phyloP scores from a whole-genome alignment of 768 basidiomycete species.

The Omphalotus guepiniiformis region DNA sequence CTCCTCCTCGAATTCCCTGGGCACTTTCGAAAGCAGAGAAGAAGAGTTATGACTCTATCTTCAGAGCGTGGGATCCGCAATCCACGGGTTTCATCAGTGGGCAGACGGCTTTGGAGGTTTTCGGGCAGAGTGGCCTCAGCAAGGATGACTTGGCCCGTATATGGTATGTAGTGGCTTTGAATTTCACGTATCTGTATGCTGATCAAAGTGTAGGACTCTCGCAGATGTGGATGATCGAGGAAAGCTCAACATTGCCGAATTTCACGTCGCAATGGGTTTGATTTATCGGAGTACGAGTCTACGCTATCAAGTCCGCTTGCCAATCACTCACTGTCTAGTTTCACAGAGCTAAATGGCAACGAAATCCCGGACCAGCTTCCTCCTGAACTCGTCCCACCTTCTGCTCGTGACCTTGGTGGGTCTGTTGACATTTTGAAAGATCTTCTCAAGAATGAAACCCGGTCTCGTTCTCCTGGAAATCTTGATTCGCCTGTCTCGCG shows the following conservation, averaged over 20 bases:
- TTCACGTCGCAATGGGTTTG: constrained; percentile 97
- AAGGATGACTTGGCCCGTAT: constrained; percentile 90
- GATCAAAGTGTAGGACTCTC: constrained; percentile 58
- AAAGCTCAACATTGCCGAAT: constrained; percentile 92
- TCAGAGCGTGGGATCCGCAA: constrained; percentile 90
- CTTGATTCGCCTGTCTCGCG: constrained; percentile 53
- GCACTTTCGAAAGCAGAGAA: constrained; percentile 83
- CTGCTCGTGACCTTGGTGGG: constrained; percentile 80
- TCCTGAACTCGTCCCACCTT: constrained; percentile 86
- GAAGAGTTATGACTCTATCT: constrained; percentile 95
- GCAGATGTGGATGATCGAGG: constrained; percentile 93
- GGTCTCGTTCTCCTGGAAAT: constrained; percentile 58
- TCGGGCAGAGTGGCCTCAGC: constrained; percentile 86
- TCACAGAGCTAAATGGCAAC: constrained; percentile 87
- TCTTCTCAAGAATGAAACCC: constrained; percentile 82
- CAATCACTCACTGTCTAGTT: not conserved
- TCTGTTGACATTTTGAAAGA: constrained; percentile 89
- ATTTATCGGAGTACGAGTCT: constrained; percentile 82
- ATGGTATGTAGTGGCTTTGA: constrained; percentile 55
- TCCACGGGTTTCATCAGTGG: constrained; percentile 84
- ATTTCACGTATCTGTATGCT: constrained; percentile 6
- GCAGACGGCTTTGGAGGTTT: constrained; percentile 82
- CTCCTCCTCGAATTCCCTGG: constrained; percentile 78
- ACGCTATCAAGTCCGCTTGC: not conserved
- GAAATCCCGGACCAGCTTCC: constrained; percentile 85